These are phyloP conservation scores for Biscutella laevigata DNA, from an alignment of 441 rosid species.

Conservation along the genomic window DNA sequence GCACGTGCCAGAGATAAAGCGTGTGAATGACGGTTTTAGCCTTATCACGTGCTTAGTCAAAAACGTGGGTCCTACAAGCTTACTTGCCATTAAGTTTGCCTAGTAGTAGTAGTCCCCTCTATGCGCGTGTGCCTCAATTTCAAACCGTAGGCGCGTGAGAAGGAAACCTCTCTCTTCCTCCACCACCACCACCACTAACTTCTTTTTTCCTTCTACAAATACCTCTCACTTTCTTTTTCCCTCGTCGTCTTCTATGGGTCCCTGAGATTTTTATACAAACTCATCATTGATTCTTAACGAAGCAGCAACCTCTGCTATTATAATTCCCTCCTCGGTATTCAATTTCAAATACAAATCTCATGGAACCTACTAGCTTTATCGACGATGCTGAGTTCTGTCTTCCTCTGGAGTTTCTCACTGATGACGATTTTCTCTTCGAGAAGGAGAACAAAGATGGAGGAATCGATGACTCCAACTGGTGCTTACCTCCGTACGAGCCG, in stretches of 20 bases:
- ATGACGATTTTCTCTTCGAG: constrained; percentile 39
- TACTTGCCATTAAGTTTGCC: constrained; percentile 6
- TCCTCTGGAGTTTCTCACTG: constrained; percentile 63
- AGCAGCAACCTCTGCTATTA: constrained; percentile 22
- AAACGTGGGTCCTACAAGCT: constrained; percentile 13
- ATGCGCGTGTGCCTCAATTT: constrained; percentile 1
- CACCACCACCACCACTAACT: constrained; percentile 7
- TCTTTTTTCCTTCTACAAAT: constrained; percentile 15
- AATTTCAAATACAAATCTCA: not conserved
- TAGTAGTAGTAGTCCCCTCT: too few species aligned
- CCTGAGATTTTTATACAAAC: constrained; percentile 4
- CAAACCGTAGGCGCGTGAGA: constrained; percentile 7
- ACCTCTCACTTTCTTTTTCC: constrained; percentile 10
- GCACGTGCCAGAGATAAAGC: constrained; percentile 24
- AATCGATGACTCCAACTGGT: constrained; percentile 1
- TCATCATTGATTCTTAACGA: constrained; percentile 35
- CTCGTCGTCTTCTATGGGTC: constrained; percentile 23
- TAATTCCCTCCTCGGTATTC: not conserved
- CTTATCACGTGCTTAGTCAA: constrained; percentile 23
- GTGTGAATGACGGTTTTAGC: not conserved
- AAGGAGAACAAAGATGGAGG: not conserved
- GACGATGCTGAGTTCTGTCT: constrained; percentile 67
- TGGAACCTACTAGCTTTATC: constrained; percentile 48
- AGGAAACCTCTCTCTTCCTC: not conserved
- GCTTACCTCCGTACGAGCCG: constrained; percentile 24